Conservation (phyloP, 495 filamentous ascomycete genomes). For the Podospora anserina region DNA sequence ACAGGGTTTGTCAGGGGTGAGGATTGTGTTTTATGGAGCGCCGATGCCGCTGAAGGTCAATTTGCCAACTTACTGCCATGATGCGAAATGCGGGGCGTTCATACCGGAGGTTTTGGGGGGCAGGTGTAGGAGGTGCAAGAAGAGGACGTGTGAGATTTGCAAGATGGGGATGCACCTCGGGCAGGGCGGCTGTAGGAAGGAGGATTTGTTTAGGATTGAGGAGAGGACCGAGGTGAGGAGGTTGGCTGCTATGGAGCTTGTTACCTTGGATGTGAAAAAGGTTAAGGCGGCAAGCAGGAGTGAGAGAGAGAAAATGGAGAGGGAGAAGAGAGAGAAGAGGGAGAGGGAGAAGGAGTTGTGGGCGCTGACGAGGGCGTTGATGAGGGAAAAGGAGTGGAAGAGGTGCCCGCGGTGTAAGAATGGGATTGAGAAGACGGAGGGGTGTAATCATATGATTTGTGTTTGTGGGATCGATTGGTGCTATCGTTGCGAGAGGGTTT, state of each 20-base stretch:
- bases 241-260: background rate
- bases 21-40: no score
- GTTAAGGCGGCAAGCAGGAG: no score
- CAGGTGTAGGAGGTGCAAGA: conserved; percentile 4
- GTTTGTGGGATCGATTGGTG: conserved; percentile 24
- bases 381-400: conserved; percentile 2
- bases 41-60: no score
- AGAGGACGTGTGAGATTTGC: conserved; percentile 18
- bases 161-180: conserved; percentile 4
- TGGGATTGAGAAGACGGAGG: conserved; percentile 11
- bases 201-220: background rate
- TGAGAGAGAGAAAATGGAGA: no score
- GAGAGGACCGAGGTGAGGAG: background rate
- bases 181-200: background rate
- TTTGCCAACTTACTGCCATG: conserved; percentile 22
- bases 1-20: no score
- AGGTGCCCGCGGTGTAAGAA: conserved; percentile 6
- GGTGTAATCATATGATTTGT: conserved; percentile 16
- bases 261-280: background rate
- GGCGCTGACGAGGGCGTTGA: conserved; percentile 3
- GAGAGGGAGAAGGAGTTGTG: conserved; percentile 8
- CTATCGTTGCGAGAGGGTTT: conserved; percentile 23
- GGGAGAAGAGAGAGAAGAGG: conserved; percentile 2
- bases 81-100: conserved; percentile 20
- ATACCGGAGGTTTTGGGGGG: conserved; percentile 18